A percentile compares a stretch with the other conserved stretches of the same genome.
Conservation (phyloP, 768 basidiomycete species). For the Trametes cubensis region DNA sequence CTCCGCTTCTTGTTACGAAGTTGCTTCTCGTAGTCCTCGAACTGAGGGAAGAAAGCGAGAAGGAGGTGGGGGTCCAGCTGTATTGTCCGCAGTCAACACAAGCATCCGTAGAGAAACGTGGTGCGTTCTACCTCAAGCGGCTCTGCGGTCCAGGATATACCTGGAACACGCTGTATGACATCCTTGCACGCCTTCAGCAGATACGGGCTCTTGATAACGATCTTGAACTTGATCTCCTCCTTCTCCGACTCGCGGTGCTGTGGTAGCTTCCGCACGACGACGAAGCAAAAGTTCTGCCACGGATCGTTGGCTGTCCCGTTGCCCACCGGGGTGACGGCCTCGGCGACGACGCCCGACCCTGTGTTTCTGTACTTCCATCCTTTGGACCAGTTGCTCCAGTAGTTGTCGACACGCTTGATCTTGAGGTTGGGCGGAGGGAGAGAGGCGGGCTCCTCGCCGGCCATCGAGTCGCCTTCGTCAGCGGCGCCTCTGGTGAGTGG, state of each 20-base stretch:
- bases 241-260: conserved; percentile 34
- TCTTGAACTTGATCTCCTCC: conserved; percentile 46
- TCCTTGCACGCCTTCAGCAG: conserved; percentile 60
- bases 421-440: conserved; percentile 52
- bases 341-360: conserved; percentile 54
- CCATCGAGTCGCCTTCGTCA: not conserved
- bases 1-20: conserved; percentile 40
- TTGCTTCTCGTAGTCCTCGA: conserved; percentile 47
- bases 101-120: not conserved
- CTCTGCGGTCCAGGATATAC: conserved; percentile 60
- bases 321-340: conserved; percentile 30
- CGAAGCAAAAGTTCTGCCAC: conserved; percentile 50
- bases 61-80: conserved; percentile 60
- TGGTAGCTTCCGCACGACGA: conserved; percentile 56
- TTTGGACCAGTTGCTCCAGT: conserved; percentile 59
- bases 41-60: conserved; percentile 52
- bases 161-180: conserved; percentile 57
- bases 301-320: conserved; percentile 11
- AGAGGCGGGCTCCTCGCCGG: not conserved
- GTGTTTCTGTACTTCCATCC: conserved; percentile 64
- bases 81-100: not conserved
- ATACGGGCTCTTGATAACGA: conserved; percentile 62
- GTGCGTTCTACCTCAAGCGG: conserved; percentile 49
- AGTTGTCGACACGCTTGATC: conserved; percentile 62
- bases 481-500: conserved; percentile 2